Evolutionary conservation across 257 asterid species (phyloP).

Genomic region (Lantana camara): DNA sequence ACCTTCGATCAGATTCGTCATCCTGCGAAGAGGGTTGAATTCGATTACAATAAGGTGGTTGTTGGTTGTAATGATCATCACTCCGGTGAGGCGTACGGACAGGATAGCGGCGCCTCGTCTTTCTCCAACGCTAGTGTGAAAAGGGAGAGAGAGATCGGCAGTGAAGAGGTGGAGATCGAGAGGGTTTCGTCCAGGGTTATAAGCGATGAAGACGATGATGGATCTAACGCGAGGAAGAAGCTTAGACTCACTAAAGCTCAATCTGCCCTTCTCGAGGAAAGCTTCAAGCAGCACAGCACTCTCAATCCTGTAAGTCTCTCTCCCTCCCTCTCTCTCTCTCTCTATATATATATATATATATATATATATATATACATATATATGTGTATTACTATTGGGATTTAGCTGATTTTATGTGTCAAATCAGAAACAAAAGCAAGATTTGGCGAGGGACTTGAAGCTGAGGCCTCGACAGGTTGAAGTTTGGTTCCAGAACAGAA

Average conservation of each 20-base stretch:
- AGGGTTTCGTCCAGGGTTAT: slow-evolving; percentile 40
- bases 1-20: slow-evolving; percentile 20
- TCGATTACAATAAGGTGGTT: not conserved
- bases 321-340: not conserved
- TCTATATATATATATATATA: not conserved
- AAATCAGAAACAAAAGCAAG: slow-evolving; percentile 73
- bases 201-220: slow-evolving; percentile 45
- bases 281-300: slow-evolving; percentile 42
- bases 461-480: slow-evolving; percentile 85
- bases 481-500: slow-evolving; percentile 86
- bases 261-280: slow-evolving; percentile 47
- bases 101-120: slow-evolving; percentile 64
- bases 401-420: not conserved
- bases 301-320: slow-evolving; percentile 40
- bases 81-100: slow-evolving; percentile 47
- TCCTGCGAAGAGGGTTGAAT: slow-evolving; percentile 12
- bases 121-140: slow-evolving; percentile 55
- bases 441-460: slow-evolving; percentile 59
- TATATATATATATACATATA: not conserved
- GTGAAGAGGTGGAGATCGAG: slow-evolving; percentile 46
- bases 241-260: slow-evolving; percentile 50
- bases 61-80: slow-evolving; percentile 22
- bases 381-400: no score
- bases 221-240: slow-evolving; percentile 44
- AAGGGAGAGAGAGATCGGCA: slow-evolving; percentile 39